Base-by-base conservation (phyloP, 179 eudicot genomes). In the Spergularia azorica region DNA sequence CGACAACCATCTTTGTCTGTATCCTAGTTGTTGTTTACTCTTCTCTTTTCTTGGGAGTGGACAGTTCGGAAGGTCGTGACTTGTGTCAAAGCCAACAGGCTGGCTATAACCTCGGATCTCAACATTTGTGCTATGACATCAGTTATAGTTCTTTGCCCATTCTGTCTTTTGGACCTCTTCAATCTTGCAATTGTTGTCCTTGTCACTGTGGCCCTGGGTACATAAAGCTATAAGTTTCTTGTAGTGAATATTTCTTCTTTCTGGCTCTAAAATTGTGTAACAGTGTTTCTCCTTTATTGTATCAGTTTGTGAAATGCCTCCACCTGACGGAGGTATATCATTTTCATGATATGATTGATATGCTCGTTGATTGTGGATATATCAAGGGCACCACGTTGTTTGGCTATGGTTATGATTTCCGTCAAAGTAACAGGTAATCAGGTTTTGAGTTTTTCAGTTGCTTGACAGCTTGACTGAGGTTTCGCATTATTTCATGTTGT, bases 351-450 rank as follows among this genome's bases (percentile, higher is more conserved):
- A 91, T 95, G 99, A 93, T 95, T 76, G 82, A 91, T 65, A 93
- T 95, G 99, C 97, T 95, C 20, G 82, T 89, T 83, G 85, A 79
- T 39, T 89, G 92, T 80, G 99, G 99, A 65, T 93, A 91, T 81
- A 83, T 87, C 90, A 95, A 95, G 86, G 98, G 99, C 70, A 91
- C 92, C 75, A 95, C 97, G 21, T 89, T 95, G 85, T 95, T 95
- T 75, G 99, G 99, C 66, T 91, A 86, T 76, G 98, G 98, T 76
- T 93, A 95, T 81, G 99, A 96, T 85, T 94, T 93, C 84, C 91
- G 98, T 20, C 99, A 96, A 89, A 94, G 99, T 84, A 94, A 89
- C 83, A 89, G 99, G 97, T 93, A 80, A 13, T 26, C 15, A 60
- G 26, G 63, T 60, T 59, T 70, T 67, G 7, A 39, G 1, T 18